A percentile compares a stretch with the other conserved stretches of the same genome.
Conservation (phyloP, 1,284 basidiomycete genomes). For the Pseudozyma thailandica region DNA sequence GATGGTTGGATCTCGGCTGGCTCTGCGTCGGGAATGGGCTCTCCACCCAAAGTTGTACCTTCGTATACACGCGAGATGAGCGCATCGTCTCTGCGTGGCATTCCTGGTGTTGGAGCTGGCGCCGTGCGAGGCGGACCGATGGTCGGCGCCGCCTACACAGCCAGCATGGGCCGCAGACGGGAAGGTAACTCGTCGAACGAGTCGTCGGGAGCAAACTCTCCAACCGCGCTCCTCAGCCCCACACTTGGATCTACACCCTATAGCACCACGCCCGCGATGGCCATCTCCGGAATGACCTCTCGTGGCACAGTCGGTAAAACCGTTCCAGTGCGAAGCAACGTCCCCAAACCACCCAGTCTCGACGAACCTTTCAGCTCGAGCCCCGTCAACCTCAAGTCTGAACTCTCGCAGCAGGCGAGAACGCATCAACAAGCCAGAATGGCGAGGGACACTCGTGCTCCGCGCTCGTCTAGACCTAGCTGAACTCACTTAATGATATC, state of each 20-base stretch:
- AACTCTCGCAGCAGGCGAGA: conserved; percentile 28
- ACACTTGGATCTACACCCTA: conserved; percentile 4
- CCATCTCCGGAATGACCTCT: neutral
- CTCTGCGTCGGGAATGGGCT: conserved; percentile 21
- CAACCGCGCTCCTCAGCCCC: conserved; percentile 34
- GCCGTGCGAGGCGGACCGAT: neutral
- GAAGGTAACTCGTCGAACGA: conserved; percentile 27
- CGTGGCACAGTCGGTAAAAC: neutral
- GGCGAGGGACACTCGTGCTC: neutral
- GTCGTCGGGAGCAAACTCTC: conserved; percentile 31
- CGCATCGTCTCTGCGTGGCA: conserved; percentile 20
- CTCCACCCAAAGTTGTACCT: conserved; percentile 13
- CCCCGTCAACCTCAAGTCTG: conserved; percentile 18
- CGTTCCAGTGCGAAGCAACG: neutral
- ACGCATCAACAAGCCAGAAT: conserved; percentile 22
- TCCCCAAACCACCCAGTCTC: conserved; percentile 15
- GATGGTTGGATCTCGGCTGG: conserved; percentile 38
- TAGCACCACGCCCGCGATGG: neutral
- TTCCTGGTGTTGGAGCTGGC: conserved; percentile 8
- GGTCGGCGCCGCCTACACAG: neutral
- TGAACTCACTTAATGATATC: no score
- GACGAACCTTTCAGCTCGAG: conserved; percentile 46
- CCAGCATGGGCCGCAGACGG: conserved; percentile 8
- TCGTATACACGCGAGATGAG: conserved; percentile 3
- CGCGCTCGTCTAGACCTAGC: neutral